These are phyloP conservation scores for Kwoniella dendrophila DNA, from an alignment of 768 basidiomycete species.

Conservation along the genomic window DNA sequence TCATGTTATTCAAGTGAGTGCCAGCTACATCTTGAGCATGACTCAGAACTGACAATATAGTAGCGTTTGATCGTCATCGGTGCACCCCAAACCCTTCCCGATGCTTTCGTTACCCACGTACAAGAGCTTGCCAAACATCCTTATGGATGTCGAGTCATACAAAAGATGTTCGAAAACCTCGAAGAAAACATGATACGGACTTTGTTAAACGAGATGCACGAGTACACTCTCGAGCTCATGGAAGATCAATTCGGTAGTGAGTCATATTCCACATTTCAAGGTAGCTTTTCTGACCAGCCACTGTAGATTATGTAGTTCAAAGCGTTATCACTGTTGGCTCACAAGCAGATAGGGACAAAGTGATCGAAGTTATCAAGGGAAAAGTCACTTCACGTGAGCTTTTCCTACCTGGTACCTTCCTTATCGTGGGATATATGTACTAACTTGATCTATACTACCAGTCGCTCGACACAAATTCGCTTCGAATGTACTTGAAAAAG, in stretches of 20 bases:
- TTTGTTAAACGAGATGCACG: conserved; percentile 80
- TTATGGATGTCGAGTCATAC: conserved; percentile 92
- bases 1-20: conserved; percentile 66
- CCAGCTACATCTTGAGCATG: not conserved
- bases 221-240: conserved; percentile 71
- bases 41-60: not conserved
- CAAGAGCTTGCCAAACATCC: conserved; percentile 81
- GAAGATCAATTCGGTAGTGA: conserved; percentile 78
- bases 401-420: not conserved
- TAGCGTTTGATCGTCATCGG: conserved; percentile 84
- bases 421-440: not conserved
- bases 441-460: conserved; percentile 6
- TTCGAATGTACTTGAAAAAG: conserved; percentile 94
- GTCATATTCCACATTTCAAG: not conserved
- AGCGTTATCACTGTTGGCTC: conserved; percentile 83
- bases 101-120: conserved; percentile 74
- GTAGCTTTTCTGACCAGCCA: not conserved
- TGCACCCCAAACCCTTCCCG: conserved; percentile 70
- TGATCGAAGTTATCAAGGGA: conserved; percentile 72
- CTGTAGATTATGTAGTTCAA: conserved; percentile 80
- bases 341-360: conserved; percentile 66
- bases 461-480: conserved; percentile 70
- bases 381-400: conserved; percentile 63
- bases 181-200: conserved; percentile 68
- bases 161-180: conserved; percentile 85